Conservation (phyloP, 768 basidiomycete species). For the Trametes sanguinea region DNA sequence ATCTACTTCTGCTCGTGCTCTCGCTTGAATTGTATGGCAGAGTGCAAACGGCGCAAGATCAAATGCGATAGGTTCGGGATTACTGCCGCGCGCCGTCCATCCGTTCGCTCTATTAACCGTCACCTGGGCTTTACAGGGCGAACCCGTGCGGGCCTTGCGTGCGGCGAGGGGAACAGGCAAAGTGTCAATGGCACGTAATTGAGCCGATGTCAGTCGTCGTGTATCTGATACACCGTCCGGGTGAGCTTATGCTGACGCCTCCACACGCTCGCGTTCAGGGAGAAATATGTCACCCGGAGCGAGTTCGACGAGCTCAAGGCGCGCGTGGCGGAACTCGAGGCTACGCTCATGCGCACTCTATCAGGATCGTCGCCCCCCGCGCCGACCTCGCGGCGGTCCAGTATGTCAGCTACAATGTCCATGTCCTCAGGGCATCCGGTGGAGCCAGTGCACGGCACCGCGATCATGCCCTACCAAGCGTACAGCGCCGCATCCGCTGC, state of each 20-base stretch:
- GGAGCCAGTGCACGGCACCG: constrained; percentile 28
- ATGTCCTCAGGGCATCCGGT: constrained; percentile 23
- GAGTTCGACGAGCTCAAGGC: constrained; percentile 78
- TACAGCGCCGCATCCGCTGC: constrained; percentile 9
- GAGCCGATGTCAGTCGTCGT: constrained; percentile 68
- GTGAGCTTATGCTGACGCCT: constrained; percentile 22
- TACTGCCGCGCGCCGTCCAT: constrained; percentile 17
- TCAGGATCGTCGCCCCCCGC: constrained; percentile 24
- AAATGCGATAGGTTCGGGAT: constrained; percentile 76
- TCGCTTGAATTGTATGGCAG: constrained; percentile 39
- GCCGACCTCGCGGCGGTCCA: constrained; percentile 26
- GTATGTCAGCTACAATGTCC: constrained; percentile 26
- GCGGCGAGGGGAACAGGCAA: constrained; percentile 75
- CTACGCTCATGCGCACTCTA: constrained; percentile 47
- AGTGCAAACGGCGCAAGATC: constrained; percentile 86
- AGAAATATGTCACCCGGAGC: constrained; percentile 77
- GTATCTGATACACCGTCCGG: not conserved
- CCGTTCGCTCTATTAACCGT: constrained; percentile 29
- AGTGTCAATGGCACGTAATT: constrained; percentile 82
- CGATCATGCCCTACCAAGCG: constrained; percentile 29
- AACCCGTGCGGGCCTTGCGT: constrained; percentile 83
- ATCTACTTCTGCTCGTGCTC: constrained; percentile 6
- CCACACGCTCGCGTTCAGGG: constrained; percentile 42
- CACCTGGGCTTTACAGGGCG: constrained; percentile 45
- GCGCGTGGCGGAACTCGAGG: constrained; percentile 62